Conservation (phyloP, 306 rosid species). For the Rosa persica region DNA sequence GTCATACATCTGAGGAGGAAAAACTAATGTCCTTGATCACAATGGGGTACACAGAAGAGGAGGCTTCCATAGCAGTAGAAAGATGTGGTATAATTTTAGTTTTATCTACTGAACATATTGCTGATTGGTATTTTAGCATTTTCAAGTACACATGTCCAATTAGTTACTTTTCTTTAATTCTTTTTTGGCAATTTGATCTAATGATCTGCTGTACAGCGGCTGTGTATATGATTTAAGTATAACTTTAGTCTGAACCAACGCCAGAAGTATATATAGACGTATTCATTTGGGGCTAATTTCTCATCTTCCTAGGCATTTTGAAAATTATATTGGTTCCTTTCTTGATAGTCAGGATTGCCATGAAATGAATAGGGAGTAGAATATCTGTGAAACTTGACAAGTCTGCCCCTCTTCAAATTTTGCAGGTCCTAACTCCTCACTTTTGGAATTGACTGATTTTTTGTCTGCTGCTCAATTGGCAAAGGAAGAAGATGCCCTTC, state of each 20-base stretch:
- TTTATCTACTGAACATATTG: neutral
- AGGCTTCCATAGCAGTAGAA: slow-evolving; percentile 69
- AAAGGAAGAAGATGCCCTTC: slow-evolving; percentile 57
- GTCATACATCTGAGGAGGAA: slow-evolving; percentile 38
- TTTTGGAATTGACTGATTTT: slow-evolving; percentile 71
- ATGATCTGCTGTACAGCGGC: neutral
- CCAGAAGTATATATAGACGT: neutral
- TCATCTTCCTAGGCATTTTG: slow-evolving; percentile 1
- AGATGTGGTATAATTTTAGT: slow-evolving; percentile 63
- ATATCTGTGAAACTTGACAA: neutral
- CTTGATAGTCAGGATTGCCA: neutral
- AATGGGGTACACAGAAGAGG: slow-evolving; percentile 70
- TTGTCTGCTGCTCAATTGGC: slow-evolving; percentile 75
- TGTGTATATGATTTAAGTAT: neutral
- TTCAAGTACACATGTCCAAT: neutral
- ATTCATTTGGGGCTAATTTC: neutral
- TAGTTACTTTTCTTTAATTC: neutral
- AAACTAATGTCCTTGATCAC: slow-evolving; percentile 40
- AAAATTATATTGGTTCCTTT: neutral
- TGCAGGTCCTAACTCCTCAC: slow-evolving; percentile 57
- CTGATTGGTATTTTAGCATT: neutral
- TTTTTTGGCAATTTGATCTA: neutral
- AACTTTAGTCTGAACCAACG: neutral
- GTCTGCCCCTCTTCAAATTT: slow-evolving; percentile 21
- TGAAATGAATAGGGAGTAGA: neutral